Evolutionary conservation across 805 yeast genomes (phyloP).

Genomic region (Wickerhamiella azymoides): DNA sequence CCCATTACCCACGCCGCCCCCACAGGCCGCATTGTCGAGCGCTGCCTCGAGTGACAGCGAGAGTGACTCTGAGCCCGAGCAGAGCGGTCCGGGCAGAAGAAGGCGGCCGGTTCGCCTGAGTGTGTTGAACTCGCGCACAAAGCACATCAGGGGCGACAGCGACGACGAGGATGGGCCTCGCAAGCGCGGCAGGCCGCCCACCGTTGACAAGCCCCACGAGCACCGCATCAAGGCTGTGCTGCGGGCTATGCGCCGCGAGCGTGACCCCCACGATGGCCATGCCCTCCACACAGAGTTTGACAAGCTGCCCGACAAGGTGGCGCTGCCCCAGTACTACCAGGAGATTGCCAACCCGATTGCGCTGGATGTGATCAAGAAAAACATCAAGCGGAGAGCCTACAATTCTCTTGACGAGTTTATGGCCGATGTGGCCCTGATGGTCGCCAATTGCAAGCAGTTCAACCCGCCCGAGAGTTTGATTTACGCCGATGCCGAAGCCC

Average conservation of each 20-base stretch:
- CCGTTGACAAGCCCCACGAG: conserved; percentile 82
- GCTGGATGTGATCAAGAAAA: conserved; percentile 44
- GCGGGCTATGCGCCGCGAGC: conserved; percentile 64
- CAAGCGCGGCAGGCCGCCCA: conserved; percentile 82
- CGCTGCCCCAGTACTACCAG: conserved; percentile 37
- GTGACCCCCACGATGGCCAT: conserved; percentile 36
- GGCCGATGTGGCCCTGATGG: conserved; percentile 60
- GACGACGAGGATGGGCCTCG: conserved; percentile 32
- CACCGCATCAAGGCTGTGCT: conserved; percentile 79
- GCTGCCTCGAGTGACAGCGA: conserved; percentile 14
- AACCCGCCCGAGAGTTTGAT: conserved; percentile 45
- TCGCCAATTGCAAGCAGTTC: conserved; percentile 57
- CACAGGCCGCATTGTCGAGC: background rate
- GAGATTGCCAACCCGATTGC: conserved; percentile 31
- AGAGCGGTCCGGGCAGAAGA: conserved; percentile 18
- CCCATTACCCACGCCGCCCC: conserved; percentile 34
- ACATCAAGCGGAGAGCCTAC: conserved; percentile 76
- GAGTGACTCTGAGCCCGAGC: conserved; percentile 20
- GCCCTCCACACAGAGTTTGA: conserved; percentile 55
- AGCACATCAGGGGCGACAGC: conserved; percentile 20
- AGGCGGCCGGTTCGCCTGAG: conserved; percentile 20
- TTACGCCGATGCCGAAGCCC: conserved; percentile 43
- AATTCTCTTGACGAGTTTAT: conserved; percentile 60
- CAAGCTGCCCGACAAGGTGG: conserved; percentile 57
- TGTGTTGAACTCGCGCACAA: conserved; percentile 14